A percentile compares a stretch with the other conserved stretches of the same genome.
These are phyloP conservation scores for Pilatotrama ljubarskyi DNA, from an alignment of 768 basidiomycete genomes.

Conservation along the genomic window DNA sequence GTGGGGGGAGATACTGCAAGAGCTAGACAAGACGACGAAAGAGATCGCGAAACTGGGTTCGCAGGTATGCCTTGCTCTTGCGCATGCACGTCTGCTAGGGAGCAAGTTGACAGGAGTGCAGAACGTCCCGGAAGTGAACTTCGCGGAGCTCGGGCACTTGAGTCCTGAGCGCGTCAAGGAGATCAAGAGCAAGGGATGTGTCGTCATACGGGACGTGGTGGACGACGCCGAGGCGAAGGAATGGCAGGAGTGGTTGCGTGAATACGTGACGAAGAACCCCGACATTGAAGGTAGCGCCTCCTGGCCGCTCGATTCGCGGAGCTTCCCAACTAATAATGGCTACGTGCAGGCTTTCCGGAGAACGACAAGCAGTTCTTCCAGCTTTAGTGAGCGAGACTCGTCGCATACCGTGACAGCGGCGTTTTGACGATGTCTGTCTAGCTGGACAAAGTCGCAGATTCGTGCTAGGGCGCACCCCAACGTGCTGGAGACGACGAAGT, in stretches of 20 bases:
- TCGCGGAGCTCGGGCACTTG: constrained; percentile 51
- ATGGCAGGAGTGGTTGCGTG: constrained; percentile 59
- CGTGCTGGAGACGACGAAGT: constrained; percentile 53
- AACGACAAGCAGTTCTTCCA: constrained; percentile 73
- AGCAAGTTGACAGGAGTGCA: constrained; percentile 25
- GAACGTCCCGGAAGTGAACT: constrained; percentile 65
- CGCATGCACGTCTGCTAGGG: neutral
- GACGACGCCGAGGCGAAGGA: constrained; percentile 51
- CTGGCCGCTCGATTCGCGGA: neutral
- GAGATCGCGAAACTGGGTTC: constrained; percentile 49
- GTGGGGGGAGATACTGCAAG: constrained; percentile 57
- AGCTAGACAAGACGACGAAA: constrained; percentile 47
- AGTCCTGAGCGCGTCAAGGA: constrained; percentile 44
- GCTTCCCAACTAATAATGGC: neutral
- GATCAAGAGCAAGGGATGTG: constrained; percentile 56
- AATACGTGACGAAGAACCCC: constrained; percentile 60
- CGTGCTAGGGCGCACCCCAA: constrained; percentile 69
- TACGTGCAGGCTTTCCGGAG: constrained; percentile 47
- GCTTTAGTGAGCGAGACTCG: constrained; percentile 53
- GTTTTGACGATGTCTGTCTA: constrained; percentile 13
- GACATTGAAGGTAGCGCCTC: constrained; percentile 46
- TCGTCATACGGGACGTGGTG: constrained; percentile 64
- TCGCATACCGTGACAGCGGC: no score
- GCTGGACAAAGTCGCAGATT: constrained; percentile 59
- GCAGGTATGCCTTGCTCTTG: constrained; percentile 40